Conservation (phyloP, 306 rosid genomes). For the Lupinus albus region DNA sequence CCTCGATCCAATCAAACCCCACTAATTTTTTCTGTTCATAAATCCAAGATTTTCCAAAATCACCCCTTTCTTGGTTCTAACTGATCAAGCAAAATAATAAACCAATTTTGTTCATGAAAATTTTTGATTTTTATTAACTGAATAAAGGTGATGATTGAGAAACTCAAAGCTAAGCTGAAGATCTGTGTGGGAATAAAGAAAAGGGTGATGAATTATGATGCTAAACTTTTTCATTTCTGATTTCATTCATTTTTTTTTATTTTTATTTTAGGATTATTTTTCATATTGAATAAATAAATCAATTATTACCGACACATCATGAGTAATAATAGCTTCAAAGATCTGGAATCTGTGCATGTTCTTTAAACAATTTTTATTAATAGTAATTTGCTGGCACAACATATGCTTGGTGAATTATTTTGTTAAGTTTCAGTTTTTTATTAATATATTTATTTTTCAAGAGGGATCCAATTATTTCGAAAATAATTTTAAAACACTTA, state of each 20-base stretch:
- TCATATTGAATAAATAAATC: constrained; percentile 37
- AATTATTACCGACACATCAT: constrained; percentile 73
- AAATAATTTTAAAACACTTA: too few relatives aligned
- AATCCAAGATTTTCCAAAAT: constrained; percentile 35
- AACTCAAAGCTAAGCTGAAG: constrained; percentile 47
- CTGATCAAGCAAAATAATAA: constrained; percentile 43
- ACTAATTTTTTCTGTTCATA: constrained; percentile 32
- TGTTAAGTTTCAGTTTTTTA: background rate
- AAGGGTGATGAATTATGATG: constrained; percentile 44
- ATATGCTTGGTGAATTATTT: constrained; percentile 8
- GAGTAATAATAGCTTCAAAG: constrained; percentile 52
- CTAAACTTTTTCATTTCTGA: constrained; percentile 42
- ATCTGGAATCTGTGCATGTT: constrained; percentile 47
- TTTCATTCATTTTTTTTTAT: constrained; percentile 9
- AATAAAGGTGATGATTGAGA: constrained; percentile 34
- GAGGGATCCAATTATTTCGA: too few relatives aligned
- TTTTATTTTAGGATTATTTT: constrained; percentile 19
- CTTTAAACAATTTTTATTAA: constrained; percentile 36
- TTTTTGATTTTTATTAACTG: constrained; percentile 29
- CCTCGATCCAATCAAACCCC: constrained; percentile 47
- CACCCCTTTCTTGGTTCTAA: constrained; percentile 32
- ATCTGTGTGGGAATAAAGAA: constrained; percentile 46
- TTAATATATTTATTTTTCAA: too few relatives aligned
- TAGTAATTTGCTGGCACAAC: constrained; percentile 40
- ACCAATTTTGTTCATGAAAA: background rate